Base-by-base conservation (phyloP, 345 rosid species). In the Euphorbia pulcherrima region DNA sequence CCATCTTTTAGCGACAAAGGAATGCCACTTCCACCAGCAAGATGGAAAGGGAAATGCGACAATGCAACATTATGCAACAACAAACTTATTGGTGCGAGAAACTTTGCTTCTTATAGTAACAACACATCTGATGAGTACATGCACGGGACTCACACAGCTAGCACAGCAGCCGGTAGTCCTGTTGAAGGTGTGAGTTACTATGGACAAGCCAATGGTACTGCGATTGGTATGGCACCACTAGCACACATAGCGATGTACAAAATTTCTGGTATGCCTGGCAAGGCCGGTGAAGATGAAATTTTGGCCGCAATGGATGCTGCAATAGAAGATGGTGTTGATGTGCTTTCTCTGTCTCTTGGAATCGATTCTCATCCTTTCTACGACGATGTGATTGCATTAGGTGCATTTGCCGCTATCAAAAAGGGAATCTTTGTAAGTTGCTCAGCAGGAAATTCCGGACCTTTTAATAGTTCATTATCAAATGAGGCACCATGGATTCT, bases 261-360 rank as follows among this genome's bases (percentile, higher is more conserved):
- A 77, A 89, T 79, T 51, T 89, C 90, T 60, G 81, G 83, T 82
- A 69, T 39, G 29, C 16, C 24, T 20, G 39, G 74, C n/a, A n/a
- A 81, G 82, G n/a, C 64, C 1, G 64, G 48, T 6, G 96, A 84
- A 55, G 83, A 84, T 5, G 90, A 84, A 65, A 62, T 89, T 18
- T 33, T 87, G 16, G 86, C 86, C 69, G 92, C 85, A 26, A 81
- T 87, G 14, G 96, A 86, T 66, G 66, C 81, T 21, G 88, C 89
- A 2, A 78, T 89, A 39, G 80, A 79, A 1, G 92, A 89, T 65
- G 92, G 90, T 7, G 90, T 84, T 14, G 92, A 89, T 69, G 69
- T 87, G 35, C 18, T 89, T 44, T 85, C 90, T 0, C 73, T 85
- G 3, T 89, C 96, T 2, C 33, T 89, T 9, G 92, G 90, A 24